Base-by-base conservation (phyloP, 2,329 filamentous ascomycete species). In the Metarhizium guizhouense region DNA sequence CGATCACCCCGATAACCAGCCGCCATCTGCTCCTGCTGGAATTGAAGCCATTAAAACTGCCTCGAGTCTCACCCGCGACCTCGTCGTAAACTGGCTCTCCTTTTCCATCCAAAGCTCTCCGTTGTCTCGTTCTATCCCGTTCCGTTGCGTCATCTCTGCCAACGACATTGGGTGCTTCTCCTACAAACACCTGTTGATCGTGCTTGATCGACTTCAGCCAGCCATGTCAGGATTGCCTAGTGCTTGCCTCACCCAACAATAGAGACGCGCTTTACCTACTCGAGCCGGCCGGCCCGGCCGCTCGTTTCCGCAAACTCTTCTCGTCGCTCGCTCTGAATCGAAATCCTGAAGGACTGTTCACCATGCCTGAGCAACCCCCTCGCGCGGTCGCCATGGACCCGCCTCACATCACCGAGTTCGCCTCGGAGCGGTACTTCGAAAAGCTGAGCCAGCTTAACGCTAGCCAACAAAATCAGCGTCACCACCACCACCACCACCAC, bases 341-440 rank as follows among this genome's bases (percentile, higher is more conserved):
- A 52, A 29, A 54, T 51, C 49, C 42, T 47, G 40, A 51, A 51
- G 47, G 58, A 47, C 51, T 54, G 16, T 48, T 56, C 60, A 63
- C 49, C 62, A 72, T 73, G 71, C 63, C 70, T 57, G 66, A 70
- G 59, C 61, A 62, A 53, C 62, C 62, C 53, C 60, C 63, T 52
- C 63, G 63, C 49, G 62, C 64, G 59, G 54, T 48, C 54, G 68
- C 69, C 64, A 84, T 85, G 81, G 83, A 85, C 60, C 81, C 80
- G 64, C 75, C 78, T 62, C 82, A 85, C 60, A 76, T 83, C 59
- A 84, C 83, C 58, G 83, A 86, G 68, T 86, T 86, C 70, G 83
- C 82, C 58, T 86, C 83, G 48, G 75, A 81, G 68, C 80, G 80
- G 60, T 86, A 84, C 65, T 82, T 85, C 61, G 77, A 78, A 54